Conservation (phyloP, 108 stramenopile genomes). For the Conticribra weissflogii region DNA sequence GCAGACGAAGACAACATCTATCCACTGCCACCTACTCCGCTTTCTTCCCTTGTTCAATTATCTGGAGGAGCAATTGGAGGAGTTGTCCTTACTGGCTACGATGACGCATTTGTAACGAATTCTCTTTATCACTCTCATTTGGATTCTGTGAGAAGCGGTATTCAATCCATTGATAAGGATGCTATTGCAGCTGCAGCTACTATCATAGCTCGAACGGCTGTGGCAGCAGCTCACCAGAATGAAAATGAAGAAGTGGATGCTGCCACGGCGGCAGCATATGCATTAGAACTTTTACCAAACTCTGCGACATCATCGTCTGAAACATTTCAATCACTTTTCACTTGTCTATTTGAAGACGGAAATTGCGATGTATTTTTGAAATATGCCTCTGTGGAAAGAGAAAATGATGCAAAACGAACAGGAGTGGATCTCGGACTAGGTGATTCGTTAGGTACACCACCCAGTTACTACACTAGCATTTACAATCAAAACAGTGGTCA, state of each 20-base stretch:
- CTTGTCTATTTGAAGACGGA: slow-evolving; percentile 74
- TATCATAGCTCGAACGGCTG: slow-evolving; percentile 75
- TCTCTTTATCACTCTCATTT: slow-evolving; percentile 78
- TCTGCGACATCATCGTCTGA: slow-evolving; percentile 61
- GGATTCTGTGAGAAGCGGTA: slow-evolving; percentile 53
- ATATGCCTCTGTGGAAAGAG: slow-evolving; percentile 63
- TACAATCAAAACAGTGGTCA: slow-evolving; percentile 74
- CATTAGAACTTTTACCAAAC: slow-evolving; percentile 55
- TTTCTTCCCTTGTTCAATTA: slow-evolving; percentile 65
- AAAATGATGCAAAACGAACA: slow-evolving; percentile 58
- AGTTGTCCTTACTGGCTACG: slow-evolving; percentile 82
- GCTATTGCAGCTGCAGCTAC: slow-evolving; percentile 84
- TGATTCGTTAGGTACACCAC: slow-evolving; percentile 59
- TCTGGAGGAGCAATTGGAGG: slow-evolving; percentile 66
- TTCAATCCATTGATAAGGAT: slow-evolving; percentile 60
- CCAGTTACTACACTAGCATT: slow-evolving; percentile 81
- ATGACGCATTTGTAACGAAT: slow-evolving; percentile 68
- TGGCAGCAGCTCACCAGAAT: slow-evolving; percentile 78
- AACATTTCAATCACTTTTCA: slow-evolving; percentile 50
- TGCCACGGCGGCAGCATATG: slow-evolving; percentile 66
- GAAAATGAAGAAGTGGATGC: slow-evolving; percentile 66
- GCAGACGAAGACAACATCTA: slow-evolving; percentile 39
- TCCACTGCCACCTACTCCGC: slow-evolving; percentile 82
- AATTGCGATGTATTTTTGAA: slow-evolving; percentile 64
- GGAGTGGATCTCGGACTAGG: slow-evolving; percentile 60